A percentile compares a stretch with the other conserved stretches of the same genome.
phyloP scores from a whole-genome alignment of 208 protist species.

The Wallacemonas sp. region DNA sequence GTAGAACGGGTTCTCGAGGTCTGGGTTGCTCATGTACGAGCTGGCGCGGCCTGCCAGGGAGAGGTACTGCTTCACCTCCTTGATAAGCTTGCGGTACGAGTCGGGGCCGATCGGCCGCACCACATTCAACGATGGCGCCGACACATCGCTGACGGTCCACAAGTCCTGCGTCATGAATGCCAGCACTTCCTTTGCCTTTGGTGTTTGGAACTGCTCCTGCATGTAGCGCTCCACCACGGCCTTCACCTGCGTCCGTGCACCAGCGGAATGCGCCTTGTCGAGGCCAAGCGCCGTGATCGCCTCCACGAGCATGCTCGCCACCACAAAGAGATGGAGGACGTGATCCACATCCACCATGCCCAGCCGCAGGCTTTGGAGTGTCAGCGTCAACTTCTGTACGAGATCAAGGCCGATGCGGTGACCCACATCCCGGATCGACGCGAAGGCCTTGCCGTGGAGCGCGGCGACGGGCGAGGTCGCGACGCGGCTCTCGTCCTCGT shows the following conservation, averaged over 20 bases:
- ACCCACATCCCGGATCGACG: conserved; percentile 47
- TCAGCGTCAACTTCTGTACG: conserved; percentile 67
- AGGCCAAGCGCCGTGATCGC: conserved; percentile 47
- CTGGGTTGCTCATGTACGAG: neutral
- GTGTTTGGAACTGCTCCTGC: conserved; percentile 45
- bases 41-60: neutral
- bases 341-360: conserved; percentile 54
- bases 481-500: conserved; percentile 41
- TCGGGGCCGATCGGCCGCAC: conserved; percentile 56
- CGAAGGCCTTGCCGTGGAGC: conserved; percentile 45
- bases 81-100: conserved; percentile 44
- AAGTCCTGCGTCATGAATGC: conserved; percentile 69
- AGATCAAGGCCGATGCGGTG: conserved; percentile 65
- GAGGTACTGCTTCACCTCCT: conserved; percentile 67
- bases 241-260: conserved; percentile 49
- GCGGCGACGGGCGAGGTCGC: conserved; percentile 20
- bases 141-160: conserved; percentile 57
- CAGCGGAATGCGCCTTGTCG: conserved; percentile 39
- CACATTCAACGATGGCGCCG: conserved; percentile 53
- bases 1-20: conserved; percentile 81
- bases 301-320: conserved; percentile 76
- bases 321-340: conserved; percentile 78
- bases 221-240: conserved; percentile 55
- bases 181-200: conserved; percentile 59
- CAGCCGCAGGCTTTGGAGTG: conserved; percentile 44